These are phyloP conservation scores for Circinella minor DNA, from an alignment of 371 early-diverging fungal species.

Conservation along the genomic window DNA sequence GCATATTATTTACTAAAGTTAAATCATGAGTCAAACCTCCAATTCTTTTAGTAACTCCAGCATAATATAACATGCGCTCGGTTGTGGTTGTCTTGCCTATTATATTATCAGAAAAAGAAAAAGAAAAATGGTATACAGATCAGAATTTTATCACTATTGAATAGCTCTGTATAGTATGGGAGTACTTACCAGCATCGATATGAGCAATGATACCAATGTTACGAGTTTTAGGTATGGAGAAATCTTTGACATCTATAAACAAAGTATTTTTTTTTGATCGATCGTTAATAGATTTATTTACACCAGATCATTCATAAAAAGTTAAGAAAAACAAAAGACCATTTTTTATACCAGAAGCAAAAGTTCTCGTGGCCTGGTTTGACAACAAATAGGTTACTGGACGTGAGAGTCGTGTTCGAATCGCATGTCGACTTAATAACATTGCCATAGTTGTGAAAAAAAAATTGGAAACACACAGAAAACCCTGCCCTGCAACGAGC, in stretches of 20 bases:
- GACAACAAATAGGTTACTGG: too few relatives aligned
- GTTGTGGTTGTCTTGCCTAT: constrained; percentile 95
- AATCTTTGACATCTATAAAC: constrained; percentile 45
- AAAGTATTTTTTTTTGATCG: not conserved
- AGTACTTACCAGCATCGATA: constrained; percentile 84
- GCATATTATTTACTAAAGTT: constrained; percentile 1
- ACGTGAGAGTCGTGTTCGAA: too few relatives aligned
- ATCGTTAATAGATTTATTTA: too few relatives aligned
- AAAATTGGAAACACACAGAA: too few relatives aligned
- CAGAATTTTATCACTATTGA: too few relatives aligned
- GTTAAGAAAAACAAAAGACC: too few relatives aligned
- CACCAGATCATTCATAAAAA: too few relatives aligned
- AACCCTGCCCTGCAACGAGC: too few relatives aligned
- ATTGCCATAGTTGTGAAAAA: too few relatives aligned
- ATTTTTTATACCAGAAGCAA: too few relatives aligned
- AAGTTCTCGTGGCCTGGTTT: too few relatives aligned
- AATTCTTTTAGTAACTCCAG: constrained; percentile 86
- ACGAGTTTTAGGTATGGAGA: constrained; percentile 70
- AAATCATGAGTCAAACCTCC: constrained; percentile 56
- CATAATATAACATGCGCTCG: constrained; percentile 95
- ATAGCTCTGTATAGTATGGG: not conserved
- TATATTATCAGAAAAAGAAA: not conserved
- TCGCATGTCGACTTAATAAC: too few relatives aligned
- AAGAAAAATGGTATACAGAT: not conserved
- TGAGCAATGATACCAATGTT: constrained; percentile 98